phyloP scores from a whole-genome alignment of 768 basidiomycete species.

The Coprinopsis strossmayeri region DNA sequence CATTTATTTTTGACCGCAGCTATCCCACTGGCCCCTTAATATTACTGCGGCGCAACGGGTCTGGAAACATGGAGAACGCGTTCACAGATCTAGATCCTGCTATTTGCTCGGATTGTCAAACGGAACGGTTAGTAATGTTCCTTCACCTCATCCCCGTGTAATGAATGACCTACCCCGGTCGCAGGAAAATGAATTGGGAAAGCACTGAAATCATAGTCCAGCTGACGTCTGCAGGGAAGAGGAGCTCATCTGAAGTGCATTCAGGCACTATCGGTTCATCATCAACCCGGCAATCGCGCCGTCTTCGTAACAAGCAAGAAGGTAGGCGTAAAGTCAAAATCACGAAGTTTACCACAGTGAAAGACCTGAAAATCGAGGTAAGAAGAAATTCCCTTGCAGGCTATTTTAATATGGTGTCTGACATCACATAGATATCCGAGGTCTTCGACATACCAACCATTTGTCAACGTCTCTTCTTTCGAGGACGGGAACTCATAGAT shows the following conservation, averaged over 20 bases:
- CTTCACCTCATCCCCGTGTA: not conserved
- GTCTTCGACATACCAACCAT: constrained; percentile 66
- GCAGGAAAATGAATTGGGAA: constrained; percentile 51
- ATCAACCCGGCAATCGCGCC: constrained; percentile 61
- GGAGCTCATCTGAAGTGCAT: constrained; percentile 8
- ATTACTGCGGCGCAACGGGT: constrained; percentile 16
- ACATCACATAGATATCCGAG: constrained; percentile 46
- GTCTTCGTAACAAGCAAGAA: constrained; percentile 52
- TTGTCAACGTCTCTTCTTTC: constrained; percentile 64
- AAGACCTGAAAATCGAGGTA: constrained; percentile 74
- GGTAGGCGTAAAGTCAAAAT: constrained; percentile 49
- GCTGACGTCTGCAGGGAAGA: constrained; percentile 20
- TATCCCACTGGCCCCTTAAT: constrained; percentile 55
- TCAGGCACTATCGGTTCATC: constrained; percentile 24
- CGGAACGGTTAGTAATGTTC: constrained; percentile 37
- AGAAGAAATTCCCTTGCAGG: constrained; percentile 12
- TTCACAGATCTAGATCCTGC: constrained; percentile 41
- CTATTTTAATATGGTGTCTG: not conserved
- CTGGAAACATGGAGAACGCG: constrained; percentile 22
- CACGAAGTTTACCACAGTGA: constrained; percentile 61
- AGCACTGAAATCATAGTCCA: constrained; percentile 59
- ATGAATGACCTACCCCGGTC: not conserved
- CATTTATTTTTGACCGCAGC: constrained; percentile 26
- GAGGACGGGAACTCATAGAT: constrained; percentile 57
- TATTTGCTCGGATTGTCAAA: constrained; percentile 57